Percentiles rank a stretch among this genome's conserved stretches.
Conservation (phyloP, 768 basidiomycete species). For the Fomitopsis serialis region DNA sequence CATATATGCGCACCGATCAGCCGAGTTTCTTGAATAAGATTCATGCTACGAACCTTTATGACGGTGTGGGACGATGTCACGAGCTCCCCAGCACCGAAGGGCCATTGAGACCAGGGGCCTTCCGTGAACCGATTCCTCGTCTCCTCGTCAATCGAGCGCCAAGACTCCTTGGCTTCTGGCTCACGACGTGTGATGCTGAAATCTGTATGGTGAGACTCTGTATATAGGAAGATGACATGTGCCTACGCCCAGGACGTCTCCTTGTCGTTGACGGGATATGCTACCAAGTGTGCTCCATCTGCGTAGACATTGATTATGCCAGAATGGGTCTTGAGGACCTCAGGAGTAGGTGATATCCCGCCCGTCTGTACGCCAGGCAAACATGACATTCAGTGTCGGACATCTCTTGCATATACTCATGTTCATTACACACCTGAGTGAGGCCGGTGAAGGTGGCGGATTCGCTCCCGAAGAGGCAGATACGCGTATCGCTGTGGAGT, state of each 20-base stretch:
- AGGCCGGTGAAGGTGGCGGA: slow-evolving; percentile 31
- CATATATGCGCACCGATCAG: background rate
- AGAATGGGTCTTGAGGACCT: slow-evolving; percentile 9
- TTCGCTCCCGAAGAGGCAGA: slow-evolving; percentile 32
- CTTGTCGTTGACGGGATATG: slow-evolving; percentile 19
- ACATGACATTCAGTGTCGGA: background rate
- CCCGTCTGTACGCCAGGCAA: too few relatives aligned
- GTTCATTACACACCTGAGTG: slow-evolving; percentile 25
- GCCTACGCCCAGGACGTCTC: slow-evolving; percentile 34
- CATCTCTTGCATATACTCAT: background rate
- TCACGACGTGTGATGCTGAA: slow-evolving; percentile 29
- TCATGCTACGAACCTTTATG: slow-evolving; percentile 20
- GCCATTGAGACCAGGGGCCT: slow-evolving; percentile 18
- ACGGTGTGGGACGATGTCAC: slow-evolving; percentile 18
- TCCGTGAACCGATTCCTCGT: slow-evolving; percentile 18
- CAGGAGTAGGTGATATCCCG: slow-evolving; percentile 25
- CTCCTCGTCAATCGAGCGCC: slow-evolving; percentile 31
- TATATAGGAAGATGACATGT: background rate
- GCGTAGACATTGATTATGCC: slow-evolving; percentile 31
- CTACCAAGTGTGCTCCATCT: slow-evolving; percentile 31
- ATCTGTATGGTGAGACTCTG: background rate
- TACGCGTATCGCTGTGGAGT: slow-evolving; percentile 35
- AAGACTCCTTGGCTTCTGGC: slow-evolving; percentile 33
- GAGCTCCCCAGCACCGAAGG: slow-evolving; percentile 20
- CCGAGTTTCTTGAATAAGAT: background rate